phyloP scores from a whole-genome alignment of 106 monocot species.

The Platanthera guangdongensis region DNA sequence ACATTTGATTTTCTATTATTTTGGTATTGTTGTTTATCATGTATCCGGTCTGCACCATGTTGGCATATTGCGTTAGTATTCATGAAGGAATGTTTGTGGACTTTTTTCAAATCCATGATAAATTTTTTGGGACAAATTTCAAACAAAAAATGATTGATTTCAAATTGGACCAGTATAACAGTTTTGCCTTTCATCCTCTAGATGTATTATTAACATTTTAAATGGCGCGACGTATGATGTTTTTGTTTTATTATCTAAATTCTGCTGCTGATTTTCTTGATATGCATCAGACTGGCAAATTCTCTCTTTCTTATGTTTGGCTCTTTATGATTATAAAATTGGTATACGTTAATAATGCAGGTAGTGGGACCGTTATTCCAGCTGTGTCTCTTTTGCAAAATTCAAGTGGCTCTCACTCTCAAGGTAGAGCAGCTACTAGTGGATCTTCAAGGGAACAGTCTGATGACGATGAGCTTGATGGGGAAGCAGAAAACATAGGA shows the following conservation, averaged over 20 bases:
- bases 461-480: conserved; percentile 68
- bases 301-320: neutral
- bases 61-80: too few relatives aligned
- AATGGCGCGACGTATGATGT: neutral
- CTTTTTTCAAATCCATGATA: too few relatives aligned
- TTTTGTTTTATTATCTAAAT: neutral
- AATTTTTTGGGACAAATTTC: too few relatives aligned
- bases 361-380: conserved; percentile 22
- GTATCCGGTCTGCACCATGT: too few relatives aligned
- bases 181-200: too few relatives aligned
- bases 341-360: conserved; percentile 27
- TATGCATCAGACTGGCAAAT: neutral
- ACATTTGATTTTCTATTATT: too few relatives aligned
- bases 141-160: too few relatives aligned
- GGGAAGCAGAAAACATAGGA: conserved; percentile 54
- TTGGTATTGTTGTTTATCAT: too few relatives aligned
- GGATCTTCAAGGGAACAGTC: conserved; percentile 69
- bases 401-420: conserved; percentile 16
- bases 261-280: neutral
- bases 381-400: conserved; percentile 26
- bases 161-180: too few relatives aligned
- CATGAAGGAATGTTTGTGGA: too few relatives aligned
- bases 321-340: conserved; percentile 10
- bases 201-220: too few relatives aligned
- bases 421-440: conserved; percentile 44